A percentile compares a stretch with the other conserved stretches of the same genome.
phyloP scores from a whole-genome alignment of 2,329 filamentous ascomycete species.

The Penicillium brevicompactum region DNA sequence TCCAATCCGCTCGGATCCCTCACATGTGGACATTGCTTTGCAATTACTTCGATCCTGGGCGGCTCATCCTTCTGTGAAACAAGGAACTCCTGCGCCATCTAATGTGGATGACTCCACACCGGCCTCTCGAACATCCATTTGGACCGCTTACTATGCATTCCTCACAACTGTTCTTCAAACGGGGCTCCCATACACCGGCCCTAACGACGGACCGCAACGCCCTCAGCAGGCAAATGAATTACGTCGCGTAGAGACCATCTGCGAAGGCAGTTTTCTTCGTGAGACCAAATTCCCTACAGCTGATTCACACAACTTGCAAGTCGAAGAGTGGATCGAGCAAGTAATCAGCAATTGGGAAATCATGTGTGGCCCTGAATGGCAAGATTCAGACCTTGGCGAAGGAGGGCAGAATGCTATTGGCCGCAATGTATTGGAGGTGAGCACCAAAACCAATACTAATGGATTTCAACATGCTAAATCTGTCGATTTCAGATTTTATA shows the following conservation, averaged over 20 bases:
- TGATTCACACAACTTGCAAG: slow-evolving; percentile 72
- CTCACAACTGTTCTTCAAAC: slow-evolving; percentile 75
- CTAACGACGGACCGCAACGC: slow-evolving; percentile 48
- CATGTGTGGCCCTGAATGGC: slow-evolving; percentile 78
- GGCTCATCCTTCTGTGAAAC: slow-evolving; percentile 39
- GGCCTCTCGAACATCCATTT: slow-evolving; percentile 57
- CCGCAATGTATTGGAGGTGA: slow-evolving; percentile 71
- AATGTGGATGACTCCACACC: slow-evolving; percentile 23
- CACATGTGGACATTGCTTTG: slow-evolving; percentile 43
- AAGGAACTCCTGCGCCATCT: slow-evolving; percentile 22
- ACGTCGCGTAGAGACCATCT: slow-evolving; percentile 75
- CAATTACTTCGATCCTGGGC: slow-evolving; percentile 53
- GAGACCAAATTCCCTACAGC: slow-evolving; percentile 85
- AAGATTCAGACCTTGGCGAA: slow-evolving; percentile 75
- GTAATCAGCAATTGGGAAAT: slow-evolving; percentile 85
- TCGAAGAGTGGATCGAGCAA: slow-evolving; percentile 79
- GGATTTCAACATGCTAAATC: slow-evolving; percentile 15
- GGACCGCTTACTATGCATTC: slow-evolving; percentile 81
- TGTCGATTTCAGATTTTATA: slow-evolving; percentile 69
- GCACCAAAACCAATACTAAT: slow-evolving; percentile 17
- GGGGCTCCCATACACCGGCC: slow-evolving; percentile 39
- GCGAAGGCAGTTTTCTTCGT: slow-evolving; percentile 74
- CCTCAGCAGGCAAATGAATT: slow-evolving; percentile 73
- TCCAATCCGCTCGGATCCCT: slow-evolving; percentile 23
- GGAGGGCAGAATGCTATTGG: slow-evolving; percentile 77